A percentile compares a stretch with the other conserved stretches of the same genome.
Conservation (phyloP, 1,139 yeast genomes). For the Geotrichum fermentans region DNA sequence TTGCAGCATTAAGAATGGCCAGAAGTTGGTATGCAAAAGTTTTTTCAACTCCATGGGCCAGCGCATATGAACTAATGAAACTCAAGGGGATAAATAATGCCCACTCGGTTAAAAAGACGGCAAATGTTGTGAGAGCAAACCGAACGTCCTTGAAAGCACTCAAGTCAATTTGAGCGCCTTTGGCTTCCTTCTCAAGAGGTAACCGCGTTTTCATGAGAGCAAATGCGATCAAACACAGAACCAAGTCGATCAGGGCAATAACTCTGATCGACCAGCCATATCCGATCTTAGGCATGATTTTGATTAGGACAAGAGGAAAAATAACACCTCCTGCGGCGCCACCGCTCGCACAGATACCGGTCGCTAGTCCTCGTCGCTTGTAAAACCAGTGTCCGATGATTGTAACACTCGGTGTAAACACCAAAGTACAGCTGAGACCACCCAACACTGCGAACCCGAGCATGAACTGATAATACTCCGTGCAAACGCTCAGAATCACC, state of each 20-base stretch:
- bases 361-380: constrained; percentile 50
- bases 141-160: constrained; percentile 42
- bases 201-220: constrained; percentile 42
- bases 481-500: constrained; percentile 51
- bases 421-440: constrained; percentile 54
- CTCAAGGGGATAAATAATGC: constrained; percentile 49
- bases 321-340: constrained; percentile 60
- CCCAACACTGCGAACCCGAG: constrained; percentile 53
- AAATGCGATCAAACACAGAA: constrained; percentile 39
- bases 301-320: constrained; percentile 52
- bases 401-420: constrained; percentile 57
- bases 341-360: constrained; percentile 56
- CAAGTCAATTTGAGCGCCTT: constrained; percentile 38
- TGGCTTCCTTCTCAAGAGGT: constrained; percentile 33
- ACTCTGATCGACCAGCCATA: constrained; percentile 60
- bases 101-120: constrained; percentile 47
- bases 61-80: constrained; percentile 50
- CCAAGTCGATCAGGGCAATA: constrained; percentile 46
- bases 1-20: constrained; percentile 46
- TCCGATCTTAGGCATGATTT: constrained; percentile 46
- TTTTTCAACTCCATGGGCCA: constrained; percentile 40
- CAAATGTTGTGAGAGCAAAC: constrained; percentile 42
- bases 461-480: constrained; percentile 53
- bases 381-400: constrained; percentile 60
- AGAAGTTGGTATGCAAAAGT: constrained; percentile 43